These are phyloP conservation scores for Boletus calvinii DNA, from an alignment of 1,284 basidiomycete genomes.

Conservation along the genomic window DNA sequence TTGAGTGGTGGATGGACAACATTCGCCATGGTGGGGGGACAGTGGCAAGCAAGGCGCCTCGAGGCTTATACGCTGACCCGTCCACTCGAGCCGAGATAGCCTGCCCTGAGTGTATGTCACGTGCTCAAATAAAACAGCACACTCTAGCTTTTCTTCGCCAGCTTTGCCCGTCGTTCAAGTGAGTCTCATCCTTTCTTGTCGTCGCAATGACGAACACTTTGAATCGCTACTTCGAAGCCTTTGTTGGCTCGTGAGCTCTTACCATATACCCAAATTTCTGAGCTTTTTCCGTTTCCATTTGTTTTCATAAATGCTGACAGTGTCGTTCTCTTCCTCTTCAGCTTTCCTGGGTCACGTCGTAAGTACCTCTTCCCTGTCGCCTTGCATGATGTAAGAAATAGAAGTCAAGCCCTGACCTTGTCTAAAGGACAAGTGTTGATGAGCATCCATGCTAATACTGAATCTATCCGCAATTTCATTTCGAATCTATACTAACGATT, in stretches of 20 bases:
- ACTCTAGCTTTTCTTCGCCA: slow-evolving; percentile 36
- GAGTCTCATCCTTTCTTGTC: slow-evolving; percentile 12
- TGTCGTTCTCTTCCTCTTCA: background rate
- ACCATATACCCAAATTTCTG: slow-evolving; percentile 88
- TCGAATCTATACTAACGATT: slow-evolving; percentile 17
- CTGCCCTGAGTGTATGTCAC: slow-evolving; percentile 29
- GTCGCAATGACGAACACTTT: slow-evolving; percentile 58
- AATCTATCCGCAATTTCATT: background rate
- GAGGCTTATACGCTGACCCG: background rate
- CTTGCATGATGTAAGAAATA: slow-evolving; percentile 65
- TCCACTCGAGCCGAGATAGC: slow-evolving; percentile 7
- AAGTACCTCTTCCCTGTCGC: slow-evolving; percentile 35
- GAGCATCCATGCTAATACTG: slow-evolving; percentile 87
- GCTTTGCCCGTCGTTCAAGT: slow-evolving; percentile 20
- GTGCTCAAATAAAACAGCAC: slow-evolving; percentile 28
- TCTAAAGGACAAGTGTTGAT: slow-evolving; percentile 70
- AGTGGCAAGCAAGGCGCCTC: slow-evolving; percentile 28
- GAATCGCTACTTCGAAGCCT: slow-evolving; percentile 85
- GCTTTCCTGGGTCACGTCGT: slow-evolving; percentile 26
- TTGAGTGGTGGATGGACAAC: slow-evolving; percentile 65
- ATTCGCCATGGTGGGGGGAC: slow-evolving; percentile 59
- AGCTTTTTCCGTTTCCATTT: slow-evolving; percentile 36
- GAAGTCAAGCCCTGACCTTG: slow-evolving; percentile 85
- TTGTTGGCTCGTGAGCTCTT: slow-evolving; percentile 58
- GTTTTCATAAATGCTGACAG: slow-evolving; percentile 13